Percentiles rank a stretch among this genome's conserved stretches.
phyloP scores from a whole-genome alignment of 2,329 filamentous ascomycete species.

The Monilinia fructigena region DNA sequence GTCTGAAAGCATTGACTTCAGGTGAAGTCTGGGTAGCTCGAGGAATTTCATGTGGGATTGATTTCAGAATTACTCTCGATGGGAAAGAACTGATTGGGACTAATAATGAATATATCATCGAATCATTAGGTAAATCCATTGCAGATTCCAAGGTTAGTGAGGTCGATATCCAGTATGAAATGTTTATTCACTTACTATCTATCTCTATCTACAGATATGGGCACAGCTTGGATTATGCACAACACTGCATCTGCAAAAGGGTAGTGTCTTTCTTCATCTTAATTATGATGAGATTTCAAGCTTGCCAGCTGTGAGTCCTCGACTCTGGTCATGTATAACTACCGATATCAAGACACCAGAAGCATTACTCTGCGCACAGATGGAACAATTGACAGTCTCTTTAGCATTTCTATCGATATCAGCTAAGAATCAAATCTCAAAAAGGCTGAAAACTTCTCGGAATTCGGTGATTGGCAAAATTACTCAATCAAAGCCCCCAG shows the following conservation, averaged over 20 bases:
- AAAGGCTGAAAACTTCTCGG: neutral
- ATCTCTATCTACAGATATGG: constrained; percentile 31
- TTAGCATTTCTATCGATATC: constrained; percentile 27
- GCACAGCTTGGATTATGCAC: constrained; percentile 32
- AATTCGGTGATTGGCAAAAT: neutral
- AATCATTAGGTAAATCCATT: constrained; percentile 28
- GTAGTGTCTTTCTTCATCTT: constrained; percentile 29
- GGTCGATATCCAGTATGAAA: neutral
- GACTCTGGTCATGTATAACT: constrained; percentile 13
- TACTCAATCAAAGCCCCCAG: neutral
- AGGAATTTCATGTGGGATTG: constrained; percentile 29
- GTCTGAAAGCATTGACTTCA: constrained; percentile 29
- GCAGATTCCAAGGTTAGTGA: constrained; percentile 31
- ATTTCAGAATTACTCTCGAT: constrained; percentile 30
- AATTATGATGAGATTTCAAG: constrained; percentile 24
- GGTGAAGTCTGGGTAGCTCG: constrained; percentile 34
- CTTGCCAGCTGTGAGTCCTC: neutral
- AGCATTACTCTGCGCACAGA: constrained; percentile 25
- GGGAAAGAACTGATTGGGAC: constrained; percentile 9
- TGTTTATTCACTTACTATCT: constrained; percentile 20
- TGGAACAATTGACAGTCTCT: constrained; percentile 31
- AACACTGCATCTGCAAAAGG: constrained; percentile 18
- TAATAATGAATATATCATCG: constrained; percentile 17
- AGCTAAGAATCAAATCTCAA: neutral
- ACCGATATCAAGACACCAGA: constrained; percentile 29